A percentile compares a stretch with the other conserved stretches of the same genome.
Evolutionary conservation across 768 basidiomycete genomes (phyloP).

Genomic region (Psilocybe sp.): DNA sequence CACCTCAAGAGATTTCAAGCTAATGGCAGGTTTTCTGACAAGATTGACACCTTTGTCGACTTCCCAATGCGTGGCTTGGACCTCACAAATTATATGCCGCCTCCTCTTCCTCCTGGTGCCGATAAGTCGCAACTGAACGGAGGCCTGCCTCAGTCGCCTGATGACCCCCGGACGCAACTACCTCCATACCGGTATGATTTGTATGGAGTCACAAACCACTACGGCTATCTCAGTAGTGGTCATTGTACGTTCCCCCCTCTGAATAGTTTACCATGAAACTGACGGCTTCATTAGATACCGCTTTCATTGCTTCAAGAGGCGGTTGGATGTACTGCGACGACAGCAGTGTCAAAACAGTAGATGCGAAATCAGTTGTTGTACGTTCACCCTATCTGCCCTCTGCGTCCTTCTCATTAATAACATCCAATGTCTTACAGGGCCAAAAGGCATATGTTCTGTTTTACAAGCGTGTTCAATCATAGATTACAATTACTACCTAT

Average conservation of each 20-base stretch:
- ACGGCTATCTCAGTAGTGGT: conserved; percentile 89
- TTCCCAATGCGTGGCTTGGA: conserved; percentile 71
- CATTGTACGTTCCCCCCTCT: conserved; percentile 69
- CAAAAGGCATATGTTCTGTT: conserved; percentile 79
- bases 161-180: conserved; percentile 79
- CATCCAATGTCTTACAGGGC: conserved; percentile 25
- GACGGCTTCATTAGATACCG: conserved; percentile 65
- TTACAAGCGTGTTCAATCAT: conserved; percentile 63
- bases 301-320: conserved; percentile 81
- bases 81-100: conserved; percentile 81
- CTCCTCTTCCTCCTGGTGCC: conserved; percentile 65
- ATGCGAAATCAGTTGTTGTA: conserved; percentile 82
- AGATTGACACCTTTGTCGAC: conserved; percentile 92
- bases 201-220: conserved; percentile 95
- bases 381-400: conserved; percentile 22
- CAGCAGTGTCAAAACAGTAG: conserved; percentile 73
- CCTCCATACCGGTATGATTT: conserved; percentile 92
- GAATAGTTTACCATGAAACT: neutral
- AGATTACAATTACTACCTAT: conserved; percentile 34
- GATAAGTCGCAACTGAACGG: conserved; percentile 48
- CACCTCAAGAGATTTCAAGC: conserved; percentile 91
- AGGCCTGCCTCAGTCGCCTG: conserved; percentile 38
- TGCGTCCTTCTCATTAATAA: neutral
- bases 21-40: conserved; percentile 91
- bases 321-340: conserved; percentile 96